phyloP scores from a whole-genome alignment of 2,329 filamentous ascomycete species.

The Ophiocordyceps robertsii region DNA sequence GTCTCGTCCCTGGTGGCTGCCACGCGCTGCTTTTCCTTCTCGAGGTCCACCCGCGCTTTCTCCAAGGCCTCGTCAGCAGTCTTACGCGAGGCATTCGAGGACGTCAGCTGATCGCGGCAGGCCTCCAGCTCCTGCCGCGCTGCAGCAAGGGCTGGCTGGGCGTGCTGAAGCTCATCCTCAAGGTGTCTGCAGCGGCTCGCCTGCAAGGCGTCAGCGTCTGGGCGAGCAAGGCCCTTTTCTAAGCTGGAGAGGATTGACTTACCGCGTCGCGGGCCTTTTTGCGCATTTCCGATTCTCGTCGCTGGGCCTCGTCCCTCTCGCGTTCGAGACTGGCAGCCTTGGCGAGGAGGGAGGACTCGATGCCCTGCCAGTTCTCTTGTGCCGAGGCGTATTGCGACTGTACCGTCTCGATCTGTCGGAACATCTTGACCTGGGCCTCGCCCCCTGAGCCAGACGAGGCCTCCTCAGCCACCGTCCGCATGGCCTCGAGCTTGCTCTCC shows the following conservation, averaged over 20 bases:
- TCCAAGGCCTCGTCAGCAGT: slow-evolving; percentile 51
- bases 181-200: slow-evolving; percentile 50
- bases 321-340: slow-evolving; percentile 70
- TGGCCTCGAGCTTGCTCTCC: slow-evolving; percentile 80
- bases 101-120: slow-evolving; percentile 44
- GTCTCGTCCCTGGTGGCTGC: slow-evolving; percentile 15
- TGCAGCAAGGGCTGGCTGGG: slow-evolving; percentile 47
- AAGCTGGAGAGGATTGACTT: slow-evolving; percentile 19
- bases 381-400: slow-evolving; percentile 92
- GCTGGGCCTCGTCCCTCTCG: slow-evolving; percentile 75
- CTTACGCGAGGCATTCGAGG: slow-evolving; percentile 50
- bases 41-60: slow-evolving; percentile 36
- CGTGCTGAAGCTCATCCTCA: slow-evolving; percentile 72
- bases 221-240: neutral
- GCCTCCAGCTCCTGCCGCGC: slow-evolving; percentile 50
- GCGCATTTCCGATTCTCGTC: slow-evolving; percentile 74
- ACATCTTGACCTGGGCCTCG: slow-evolving; percentile 75
- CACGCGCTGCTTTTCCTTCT: slow-evolving; percentile 27
- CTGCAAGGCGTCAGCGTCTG: slow-evolving; percentile 20
- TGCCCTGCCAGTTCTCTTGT: slow-evolving; percentile 94
- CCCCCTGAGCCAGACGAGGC: slow-evolving; percentile 69
- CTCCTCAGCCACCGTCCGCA: slow-evolving; percentile 78
- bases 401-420: slow-evolving; percentile 87
- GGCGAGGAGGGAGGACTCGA: slow-evolving; percentile 73
- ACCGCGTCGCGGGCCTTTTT: slow-evolving; percentile 81